A percentile compares a stretch with the other conserved stretches of the same genome.
Conservation (phyloP, 176 grass and related monocot species). For the Alopecurus myosuroides region DNA sequence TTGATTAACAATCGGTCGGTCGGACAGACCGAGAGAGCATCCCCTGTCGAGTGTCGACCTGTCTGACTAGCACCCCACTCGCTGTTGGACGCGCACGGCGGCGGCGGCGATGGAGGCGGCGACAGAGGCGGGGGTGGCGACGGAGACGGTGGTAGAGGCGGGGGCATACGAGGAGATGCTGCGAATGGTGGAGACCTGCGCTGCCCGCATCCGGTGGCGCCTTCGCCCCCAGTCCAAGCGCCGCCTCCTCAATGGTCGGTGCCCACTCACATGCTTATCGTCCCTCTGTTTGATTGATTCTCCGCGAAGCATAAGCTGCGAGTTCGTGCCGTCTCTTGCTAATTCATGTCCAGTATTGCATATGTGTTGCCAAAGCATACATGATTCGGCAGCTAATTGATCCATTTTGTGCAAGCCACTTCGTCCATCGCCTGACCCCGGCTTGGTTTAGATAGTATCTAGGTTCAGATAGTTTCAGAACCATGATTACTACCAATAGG, state of each 20-base stretch:
- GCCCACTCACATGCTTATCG: neutral
- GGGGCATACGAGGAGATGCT: conserved; percentile 49
- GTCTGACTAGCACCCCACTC: neutral
- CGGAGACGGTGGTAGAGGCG: neutral
- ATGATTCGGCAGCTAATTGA: neutral
- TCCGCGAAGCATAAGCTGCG: neutral
- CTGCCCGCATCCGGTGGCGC: conserved; percentile 44
- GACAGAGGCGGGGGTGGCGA: no score
- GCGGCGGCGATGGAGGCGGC: neutral
- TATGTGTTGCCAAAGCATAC: neutral
- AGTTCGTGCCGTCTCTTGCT: neutral
- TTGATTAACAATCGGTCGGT: neutral
- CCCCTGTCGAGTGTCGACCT: neutral
- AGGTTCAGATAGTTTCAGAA: neutral
- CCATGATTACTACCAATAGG: neutral
- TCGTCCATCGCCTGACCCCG: neutral
- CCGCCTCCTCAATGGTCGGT: conserved; percentile 53
- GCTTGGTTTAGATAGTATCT: neutral
- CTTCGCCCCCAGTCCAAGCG: conserved; percentile 45
- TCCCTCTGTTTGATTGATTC: no score
- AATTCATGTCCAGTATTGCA: neutral
- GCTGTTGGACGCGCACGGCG: neutral
- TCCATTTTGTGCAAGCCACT: neutral
- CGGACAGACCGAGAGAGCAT: neutral
- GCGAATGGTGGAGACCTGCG: conserved; percentile 28